Base-by-base conservation (phyloP, 495 filamentous ascomycete species). In the Penicillium taxi region DNA sequence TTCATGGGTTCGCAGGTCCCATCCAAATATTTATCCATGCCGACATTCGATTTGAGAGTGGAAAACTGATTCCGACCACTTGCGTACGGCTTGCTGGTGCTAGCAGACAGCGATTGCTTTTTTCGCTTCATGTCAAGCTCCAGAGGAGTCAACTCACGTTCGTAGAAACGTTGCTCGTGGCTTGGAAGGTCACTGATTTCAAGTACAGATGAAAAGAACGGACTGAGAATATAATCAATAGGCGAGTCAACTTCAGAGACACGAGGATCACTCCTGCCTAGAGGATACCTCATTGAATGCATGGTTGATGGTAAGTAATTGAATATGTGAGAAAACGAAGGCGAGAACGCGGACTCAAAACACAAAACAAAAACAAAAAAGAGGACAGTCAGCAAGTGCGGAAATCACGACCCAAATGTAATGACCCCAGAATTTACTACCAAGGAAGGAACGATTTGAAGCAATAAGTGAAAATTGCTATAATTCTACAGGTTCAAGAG, bases 401-500 rank as follows among this genome's bases (percentile, higher is more conserved):
- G 39, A 45, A 49, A 29, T 26, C 6, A 32, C 35, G 14, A 14
- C 32, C 37, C 24, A 8, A 19, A 33, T 47, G 37, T 43, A 51
- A n/a, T n/a, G n/a, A n/a, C n/a, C 36, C 26, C 21, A 26, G 26
- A 37, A 26, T 36, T 39, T 33, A 39, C 12, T 13, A 30, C 33
- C 35, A 34, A 29, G 41, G 39, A 41, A 50, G 34, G 43, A 34
- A 19, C 24, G n/a, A 24, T 14, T 23, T 35, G 32, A 24, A 34
- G 8, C 24, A 30, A 52, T 45, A 50, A 45, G 30, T 18, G 18
- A 58, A 48, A 61, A 56, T 57, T 56, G 56, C 42, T 64, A 55
- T 65, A 62, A 61, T 67, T 65, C 59, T 67, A 65, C 64, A 67
- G 20, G 50, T 59, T 63, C 39, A 55, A 50, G 37, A 39, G 47